Evolutionary conservation across 2,329 filamentous ascomycete genomes (phyloP).

Genomic region (Cladosporium cucumerinum): DNA sequence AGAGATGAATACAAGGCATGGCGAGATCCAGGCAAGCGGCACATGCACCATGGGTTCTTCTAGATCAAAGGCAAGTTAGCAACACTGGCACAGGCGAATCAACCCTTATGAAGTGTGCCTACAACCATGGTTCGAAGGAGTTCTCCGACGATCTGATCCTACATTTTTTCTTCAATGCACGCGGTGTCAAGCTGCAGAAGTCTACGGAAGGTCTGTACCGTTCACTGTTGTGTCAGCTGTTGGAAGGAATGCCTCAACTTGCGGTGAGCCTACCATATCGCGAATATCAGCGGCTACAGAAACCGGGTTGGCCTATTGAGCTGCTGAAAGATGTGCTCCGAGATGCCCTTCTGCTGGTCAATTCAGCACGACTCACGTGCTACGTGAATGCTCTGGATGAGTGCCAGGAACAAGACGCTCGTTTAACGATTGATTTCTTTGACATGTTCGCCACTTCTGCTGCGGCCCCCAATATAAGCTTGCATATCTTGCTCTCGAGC

Average conservation of each 20-base stretch:
- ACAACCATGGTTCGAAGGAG: neutral
- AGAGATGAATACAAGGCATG: neutral
- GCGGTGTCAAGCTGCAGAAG: neutral
- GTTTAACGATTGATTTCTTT: neutral
- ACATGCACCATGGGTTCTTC: neutral
- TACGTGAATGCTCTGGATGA: conserved; percentile 16
- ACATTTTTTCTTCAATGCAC: conserved; percentile 11
- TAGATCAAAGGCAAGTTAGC: conserved; percentile 16
- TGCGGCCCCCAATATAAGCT: neutral
- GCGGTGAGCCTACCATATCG: too few species aligned
- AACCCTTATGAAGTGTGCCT: neutral
- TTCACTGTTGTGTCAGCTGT: neutral
- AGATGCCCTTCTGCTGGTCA: neutral
- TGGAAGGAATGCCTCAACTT: neutral
- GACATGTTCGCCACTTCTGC: neutral
- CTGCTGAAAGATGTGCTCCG: neutral
- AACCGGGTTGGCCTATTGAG: neutral
- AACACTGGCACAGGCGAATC: conserved; percentile 11
- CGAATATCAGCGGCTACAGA: conserved; percentile 29
- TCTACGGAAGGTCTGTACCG: conserved; percentile 8
- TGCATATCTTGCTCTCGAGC: conserved; percentile 6
- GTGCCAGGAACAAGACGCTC: neutral
- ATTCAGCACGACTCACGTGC: neutral
- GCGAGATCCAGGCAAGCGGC: neutral
- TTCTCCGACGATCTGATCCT: neutral